Evolutionary conservation across 805 yeast genomes (phyloP).

Genomic region (Pichia exigua): DNA sequence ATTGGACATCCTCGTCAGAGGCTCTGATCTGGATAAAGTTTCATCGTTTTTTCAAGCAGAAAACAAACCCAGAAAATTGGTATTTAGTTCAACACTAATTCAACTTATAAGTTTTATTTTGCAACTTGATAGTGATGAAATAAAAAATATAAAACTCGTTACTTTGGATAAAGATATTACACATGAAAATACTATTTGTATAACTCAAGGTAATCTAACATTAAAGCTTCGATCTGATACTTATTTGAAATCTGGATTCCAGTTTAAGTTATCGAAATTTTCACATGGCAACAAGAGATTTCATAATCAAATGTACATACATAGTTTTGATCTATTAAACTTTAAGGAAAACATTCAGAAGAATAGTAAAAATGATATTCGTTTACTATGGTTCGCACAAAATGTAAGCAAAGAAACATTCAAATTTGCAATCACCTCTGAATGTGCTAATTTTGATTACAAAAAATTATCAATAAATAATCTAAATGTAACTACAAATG

Average conservation of each 20-base stretch:
- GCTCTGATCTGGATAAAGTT: not conserved
- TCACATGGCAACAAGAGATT: constrained; percentile 20
- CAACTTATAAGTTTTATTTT: not conserved
- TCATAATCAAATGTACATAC: constrained; percentile 17
- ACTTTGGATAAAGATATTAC: constrained; percentile 18
- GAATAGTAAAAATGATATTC: constrained; percentile 16
- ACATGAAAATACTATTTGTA: constrained; percentile 27
- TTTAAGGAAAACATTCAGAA: constrained; percentile 5
- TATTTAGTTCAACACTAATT: not conserved
- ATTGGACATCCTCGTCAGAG: constrained; percentile 14
- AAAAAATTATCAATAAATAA: not conserved
- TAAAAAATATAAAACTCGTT: constrained; percentile 10
- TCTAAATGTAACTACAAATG: not conserved
- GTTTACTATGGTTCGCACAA: constrained; percentile 28
- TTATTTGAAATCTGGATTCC: constrained; percentile 29
- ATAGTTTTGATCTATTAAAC: constrained; percentile 15
- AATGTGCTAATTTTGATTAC: not conserved
- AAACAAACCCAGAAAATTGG: not conserved
- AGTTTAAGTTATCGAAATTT: constrained; percentile 22
- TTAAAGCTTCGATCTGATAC: constrained; percentile 26
- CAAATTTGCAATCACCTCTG: constrained; percentile 2
- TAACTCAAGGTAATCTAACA: constrained; percentile 21
- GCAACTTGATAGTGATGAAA: not conserved
- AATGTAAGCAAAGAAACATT: constrained; percentile 9
- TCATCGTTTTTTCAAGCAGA: not conserved